Base-by-base conservation (phyloP, 345 rosid genomes). In the Eucalyptus regnans region DNA sequence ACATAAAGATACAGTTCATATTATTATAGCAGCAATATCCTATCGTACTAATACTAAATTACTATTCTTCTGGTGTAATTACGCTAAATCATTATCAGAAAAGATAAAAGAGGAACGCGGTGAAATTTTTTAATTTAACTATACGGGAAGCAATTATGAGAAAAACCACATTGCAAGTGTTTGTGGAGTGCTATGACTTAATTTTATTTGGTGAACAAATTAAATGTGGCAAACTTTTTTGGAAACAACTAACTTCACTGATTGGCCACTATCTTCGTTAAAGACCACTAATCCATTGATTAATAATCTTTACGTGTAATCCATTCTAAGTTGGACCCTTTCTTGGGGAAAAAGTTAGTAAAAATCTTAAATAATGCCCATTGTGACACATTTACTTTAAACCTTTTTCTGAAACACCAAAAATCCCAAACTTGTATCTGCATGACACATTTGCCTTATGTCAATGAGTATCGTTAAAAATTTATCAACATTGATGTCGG, bases 391-490 rank as follows among this genome's bases (percentile, higher is more conserved):
- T 56, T 56, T 4, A 1, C 62, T 56, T 56, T 23, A 56, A 56
- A 56, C 11, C 0, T 56, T 56, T 56, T 56, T 56, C 0, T 23
- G 3, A 22, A 23, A 56, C 29, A 22, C 62, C 3, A 56, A 23
- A 56, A 23, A 56, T 56, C 12, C 0, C 12, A 56, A 56, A 56
- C 12, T 56, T 56, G 3, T 56, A 56, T 10, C 0, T 9, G 0
- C 6, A 25, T 23, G 10, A 56, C 29, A 22, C 62, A 56, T 56
- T 56, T 56, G 29, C 29, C 29, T 22, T 9, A 1, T 0, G 0
- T 23, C 12, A 56, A 23, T 56, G 62, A 23, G 6, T 10, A 56
- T 56, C 1, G 1, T 56, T 56, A 22, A 56, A 56, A 23, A 9
- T 9, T 25, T 56, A 56, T 56, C 12, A 4, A 56, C 29, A 23